Evolutionary conservation across 2,329 filamentous ascomycete genomes (phyloP).

Genomic region (Calycina herbarum): DNA sequence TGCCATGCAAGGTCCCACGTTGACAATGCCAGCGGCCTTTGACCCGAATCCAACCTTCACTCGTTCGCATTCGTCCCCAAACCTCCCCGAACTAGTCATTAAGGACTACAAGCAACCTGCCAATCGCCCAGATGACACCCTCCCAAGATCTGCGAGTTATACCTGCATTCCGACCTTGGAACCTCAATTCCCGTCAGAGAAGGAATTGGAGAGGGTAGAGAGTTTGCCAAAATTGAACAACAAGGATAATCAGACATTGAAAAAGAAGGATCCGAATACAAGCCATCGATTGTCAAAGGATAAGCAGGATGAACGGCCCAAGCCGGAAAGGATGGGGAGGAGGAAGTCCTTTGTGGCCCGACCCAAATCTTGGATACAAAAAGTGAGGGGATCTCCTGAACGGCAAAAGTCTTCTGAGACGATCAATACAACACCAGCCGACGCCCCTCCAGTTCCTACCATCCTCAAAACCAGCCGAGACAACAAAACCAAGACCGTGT

Average conservation of each 20-base stretch:
- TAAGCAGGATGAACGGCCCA: conserved; percentile 32
- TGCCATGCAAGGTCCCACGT: conserved; percentile 34
- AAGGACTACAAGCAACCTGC: conserved; percentile 29
- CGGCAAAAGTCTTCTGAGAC: conserved; percentile 25
- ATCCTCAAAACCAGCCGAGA: conserved; percentile 33
- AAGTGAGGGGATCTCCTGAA: conserved; percentile 36
- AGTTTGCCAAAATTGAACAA: conserved; percentile 22
- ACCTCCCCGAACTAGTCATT: conserved; percentile 32
- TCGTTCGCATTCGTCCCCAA: conserved; percentile 39
- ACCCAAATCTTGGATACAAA: conserved; percentile 40
- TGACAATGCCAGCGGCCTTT: conserved; percentile 36
- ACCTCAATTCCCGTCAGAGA: conserved; percentile 23
- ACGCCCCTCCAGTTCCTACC: conserved; percentile 37
- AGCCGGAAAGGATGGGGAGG: conserved; percentile 33
- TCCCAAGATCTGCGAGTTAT: conserved; percentile 59
- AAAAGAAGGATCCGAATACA: conserved; percentile 23
- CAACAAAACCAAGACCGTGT: conserved; percentile 47
- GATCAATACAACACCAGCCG: conserved; percentile 34
- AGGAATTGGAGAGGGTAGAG: conserved; percentile 22
- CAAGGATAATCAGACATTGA: conserved; percentile 18
- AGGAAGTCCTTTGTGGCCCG: conserved; percentile 37
- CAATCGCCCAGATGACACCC: conserved; percentile 26
- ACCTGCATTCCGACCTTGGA: conserved; percentile 49
- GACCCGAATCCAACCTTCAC: conserved; percentile 31
- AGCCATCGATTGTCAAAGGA: conserved; percentile 29